phyloP scores from a whole-genome alignment of 768 basidiomycete genomes.

The Naganishia vaughanmartiniae region DNA sequence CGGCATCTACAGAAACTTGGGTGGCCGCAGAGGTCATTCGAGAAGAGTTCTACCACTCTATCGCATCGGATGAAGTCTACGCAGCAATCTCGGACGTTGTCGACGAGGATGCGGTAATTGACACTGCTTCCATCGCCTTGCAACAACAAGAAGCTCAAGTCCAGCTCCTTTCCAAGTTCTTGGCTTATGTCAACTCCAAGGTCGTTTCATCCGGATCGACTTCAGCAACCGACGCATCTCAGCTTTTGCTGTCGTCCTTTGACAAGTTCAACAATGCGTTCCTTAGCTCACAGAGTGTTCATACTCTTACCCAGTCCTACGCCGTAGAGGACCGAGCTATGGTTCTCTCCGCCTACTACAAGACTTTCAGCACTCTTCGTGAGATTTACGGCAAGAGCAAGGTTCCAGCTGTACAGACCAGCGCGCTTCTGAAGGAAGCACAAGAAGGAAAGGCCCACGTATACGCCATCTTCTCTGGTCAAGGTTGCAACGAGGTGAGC shows the following conservation, averaged over 20 bases:
- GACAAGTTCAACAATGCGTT: conserved; percentile 74
- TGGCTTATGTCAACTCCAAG: conserved; percentile 69
- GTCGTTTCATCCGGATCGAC: conserved; percentile 57
- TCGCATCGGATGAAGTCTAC: conserved; percentile 43
- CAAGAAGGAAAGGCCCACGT: conserved; percentile 55
- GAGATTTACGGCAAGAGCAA: conserved; percentile 56
- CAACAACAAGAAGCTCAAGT: conserved; percentile 63
- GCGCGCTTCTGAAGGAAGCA: conserved; percentile 55
- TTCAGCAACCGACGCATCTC: conserved; percentile 51
- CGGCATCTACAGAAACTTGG: conserved; percentile 79
- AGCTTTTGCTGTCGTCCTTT: conserved; percentile 70
- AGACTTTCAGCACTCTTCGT: conserved; percentile 69
- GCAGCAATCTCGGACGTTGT: conserved; percentile 59
- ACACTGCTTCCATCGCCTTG: conserved; percentile 54
- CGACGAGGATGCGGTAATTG: conserved; percentile 53
- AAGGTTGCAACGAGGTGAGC: conserved; percentile 82
- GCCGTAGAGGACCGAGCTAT: conserved; percentile 71
- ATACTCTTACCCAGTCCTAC: conserved; percentile 72
- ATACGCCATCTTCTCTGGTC: conserved; percentile 94
- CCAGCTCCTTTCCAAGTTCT: conserved; percentile 78
- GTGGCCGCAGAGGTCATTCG: conserved; percentile 85
- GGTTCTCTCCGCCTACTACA: conserved; percentile 75
- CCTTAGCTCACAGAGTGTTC: conserved; percentile 72
- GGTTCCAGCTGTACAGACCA: conserved; percentile 52
- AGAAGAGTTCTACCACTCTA: conserved; percentile 74